These are phyloP conservation scores for Tylopilus felleus DNA, from an alignment of 768 basidiomycete species.

Conservation along the genomic window DNA sequence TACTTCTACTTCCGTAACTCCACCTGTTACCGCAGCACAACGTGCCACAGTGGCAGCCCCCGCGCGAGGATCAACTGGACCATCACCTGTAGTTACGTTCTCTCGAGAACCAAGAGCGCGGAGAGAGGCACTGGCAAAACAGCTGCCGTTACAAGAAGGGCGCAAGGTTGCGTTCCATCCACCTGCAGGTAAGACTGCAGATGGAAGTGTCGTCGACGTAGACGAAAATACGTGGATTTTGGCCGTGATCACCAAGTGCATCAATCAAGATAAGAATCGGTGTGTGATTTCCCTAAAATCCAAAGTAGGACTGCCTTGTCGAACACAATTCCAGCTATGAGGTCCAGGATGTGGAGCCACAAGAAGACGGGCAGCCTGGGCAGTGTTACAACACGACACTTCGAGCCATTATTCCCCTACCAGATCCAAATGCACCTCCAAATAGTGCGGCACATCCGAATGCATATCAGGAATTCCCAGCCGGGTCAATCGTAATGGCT, in stretches of 20 bases:
- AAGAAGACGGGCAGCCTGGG: constrained; percentile 76
- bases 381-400: constrained; percentile 66
- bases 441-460: constrained; percentile 62
- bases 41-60: constrained; percentile 14
- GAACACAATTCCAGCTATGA: constrained; percentile 54
- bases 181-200: constrained; percentile 49
- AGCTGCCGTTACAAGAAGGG: constrained; percentile 66
- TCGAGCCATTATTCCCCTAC: constrained; percentile 73
- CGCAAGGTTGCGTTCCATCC: constrained; percentile 83
- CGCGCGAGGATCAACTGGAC: constrained; percentile 57
- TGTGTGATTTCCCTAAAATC: constrained; percentile 23
- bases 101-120: constrained; percentile 67
- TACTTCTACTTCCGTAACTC: constrained; percentile 43
- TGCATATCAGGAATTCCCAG: constrained; percentile 67
- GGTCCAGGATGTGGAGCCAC: constrained; percentile 81
- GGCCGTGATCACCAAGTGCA: constrained; percentile 67
- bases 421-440: constrained; percentile 60
- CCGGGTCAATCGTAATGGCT: constrained; percentile 76
- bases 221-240: constrained; percentile 69
- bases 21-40: constrained; percentile 19
- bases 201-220: constrained; percentile 48
- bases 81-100: constrained; percentile 46
- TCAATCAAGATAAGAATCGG: constrained; percentile 72
- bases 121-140: constrained; percentile 56
- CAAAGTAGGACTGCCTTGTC: background rate